phyloP scores from a whole-genome alignment of 345 rosid genomes.

The Arabidopsis thaliana region TAIR10.1 NC_003076.8:16172501-16173000 shows the following conservation, averaged over 20 bases:
- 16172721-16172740: conserved; percentile 72
- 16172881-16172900: conserved; percentile 60
- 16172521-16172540: conserved; percentile 77
- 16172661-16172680: conserved; percentile 58
- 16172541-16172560: conserved; percentile 61
- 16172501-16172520: conserved; percentile 83
- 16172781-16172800: conserved; percentile 53
- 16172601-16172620: conserved; percentile 84
- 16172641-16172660: conserved; percentile 57
- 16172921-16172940: conserved; percentile 49
- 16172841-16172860: conserved; percentile 65
- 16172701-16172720: conserved; percentile 70
- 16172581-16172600: conserved; percentile 68
- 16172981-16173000: conserved; percentile 65
- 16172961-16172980: conserved; percentile 71
- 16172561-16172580: conserved; percentile 63
- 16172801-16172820: conserved; percentile 74
- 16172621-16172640: conserved; percentile 65
- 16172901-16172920: conserved; percentile 54
- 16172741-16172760: conserved; percentile 64
- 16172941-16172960: conserved; percentile 69
- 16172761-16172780: conserved; percentile 61
- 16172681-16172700: conserved; percentile 66
- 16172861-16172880: conserved; percentile 59
- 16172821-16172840: conserved; percentile 55